Conservation (phyloP, 192 early-diverging fungal genomes). For the Umbelopsis sp. region DNA sequence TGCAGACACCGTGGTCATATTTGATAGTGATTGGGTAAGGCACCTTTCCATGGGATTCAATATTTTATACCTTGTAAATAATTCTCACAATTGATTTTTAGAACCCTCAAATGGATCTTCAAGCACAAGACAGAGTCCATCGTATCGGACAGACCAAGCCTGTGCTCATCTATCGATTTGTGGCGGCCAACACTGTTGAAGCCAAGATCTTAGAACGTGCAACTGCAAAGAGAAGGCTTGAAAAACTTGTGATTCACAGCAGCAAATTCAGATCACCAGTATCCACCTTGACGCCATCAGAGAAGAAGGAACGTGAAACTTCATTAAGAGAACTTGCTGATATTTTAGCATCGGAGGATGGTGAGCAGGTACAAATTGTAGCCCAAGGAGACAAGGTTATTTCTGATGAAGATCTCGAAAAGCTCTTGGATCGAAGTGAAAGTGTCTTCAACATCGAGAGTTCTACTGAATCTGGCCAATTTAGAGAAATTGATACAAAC, state of each 20-base stretch:
- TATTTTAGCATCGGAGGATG: constrained; percentile 73
- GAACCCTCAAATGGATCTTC: constrained; percentile 99
- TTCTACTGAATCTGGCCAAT: constrained; percentile 31
- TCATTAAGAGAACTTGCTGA: constrained; percentile 70
- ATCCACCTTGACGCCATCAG: not conserved
- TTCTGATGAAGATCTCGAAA: constrained; percentile 58
- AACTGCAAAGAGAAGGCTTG: constrained; percentile 82
- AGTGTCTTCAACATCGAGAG: constrained; percentile 42
- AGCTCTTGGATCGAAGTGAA: constrained; percentile 55
- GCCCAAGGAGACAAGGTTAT: constrained; percentile 58
- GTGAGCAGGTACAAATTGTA: constrained; percentile 62
- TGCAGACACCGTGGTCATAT: constrained; percentile 95
- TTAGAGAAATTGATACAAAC: constrained; percentile 45
- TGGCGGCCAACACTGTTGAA: constrained; percentile 86
- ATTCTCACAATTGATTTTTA: constrained; percentile 28
- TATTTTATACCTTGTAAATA: not conserved
- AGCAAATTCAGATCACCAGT: constrained; percentile 67
- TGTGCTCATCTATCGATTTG: constrained; percentile 89
- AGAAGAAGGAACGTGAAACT: constrained; percentile 41
- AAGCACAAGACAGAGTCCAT: constrained; percentile 96
- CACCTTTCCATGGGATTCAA: not conserved
- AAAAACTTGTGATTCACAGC: constrained; percentile 96
- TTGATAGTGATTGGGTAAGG: constrained; percentile 91
- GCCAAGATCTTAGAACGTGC: constrained; percentile 80
- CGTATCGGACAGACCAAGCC: constrained; percentile 93